Conservation (phyloP, 345 rosid genomes). For the Brassica nigra region DNA sequence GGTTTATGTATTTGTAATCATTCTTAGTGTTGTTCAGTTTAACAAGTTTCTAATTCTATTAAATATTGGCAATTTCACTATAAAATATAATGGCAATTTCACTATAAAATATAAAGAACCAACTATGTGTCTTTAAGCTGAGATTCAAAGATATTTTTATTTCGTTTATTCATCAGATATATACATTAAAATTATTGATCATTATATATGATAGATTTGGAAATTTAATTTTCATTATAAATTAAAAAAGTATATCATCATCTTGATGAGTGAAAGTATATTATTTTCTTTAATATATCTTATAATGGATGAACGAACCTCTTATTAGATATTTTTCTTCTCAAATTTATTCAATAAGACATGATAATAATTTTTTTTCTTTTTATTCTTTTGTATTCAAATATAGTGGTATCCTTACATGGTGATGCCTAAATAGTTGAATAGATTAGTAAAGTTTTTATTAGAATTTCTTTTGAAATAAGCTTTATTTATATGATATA, state of each 20-base stretch:
- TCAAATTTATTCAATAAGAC: not conserved
- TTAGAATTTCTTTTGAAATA: not conserved
- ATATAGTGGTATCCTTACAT: not conserved
- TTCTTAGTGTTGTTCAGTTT: not conserved
- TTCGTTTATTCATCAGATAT: too few relatives aligned
- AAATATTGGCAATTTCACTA: not conserved
- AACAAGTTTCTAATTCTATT: not conserved
- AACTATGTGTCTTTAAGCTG: not conserved
- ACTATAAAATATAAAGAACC: not conserved
- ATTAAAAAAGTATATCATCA: not conserved
- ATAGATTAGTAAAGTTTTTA: not conserved
- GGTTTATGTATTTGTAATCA: not conserved
- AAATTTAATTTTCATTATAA: not conserved
- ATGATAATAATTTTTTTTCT: not conserved
- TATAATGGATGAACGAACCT: not conserved
- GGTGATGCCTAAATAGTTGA: not conserved
- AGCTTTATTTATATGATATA: not conserved
- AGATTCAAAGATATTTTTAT: too few relatives aligned
- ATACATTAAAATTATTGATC: not conserved
- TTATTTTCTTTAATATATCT: not conserved
- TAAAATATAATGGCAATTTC: not conserved
- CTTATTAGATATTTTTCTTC: not conserved
- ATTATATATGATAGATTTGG: not conserved
- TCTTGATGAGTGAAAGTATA: not conserved
- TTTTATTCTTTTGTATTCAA: too few relatives aligned